Base-by-base conservation (phyloP, 345 rosid species). In the Pseudoturritis turrita region DNA sequence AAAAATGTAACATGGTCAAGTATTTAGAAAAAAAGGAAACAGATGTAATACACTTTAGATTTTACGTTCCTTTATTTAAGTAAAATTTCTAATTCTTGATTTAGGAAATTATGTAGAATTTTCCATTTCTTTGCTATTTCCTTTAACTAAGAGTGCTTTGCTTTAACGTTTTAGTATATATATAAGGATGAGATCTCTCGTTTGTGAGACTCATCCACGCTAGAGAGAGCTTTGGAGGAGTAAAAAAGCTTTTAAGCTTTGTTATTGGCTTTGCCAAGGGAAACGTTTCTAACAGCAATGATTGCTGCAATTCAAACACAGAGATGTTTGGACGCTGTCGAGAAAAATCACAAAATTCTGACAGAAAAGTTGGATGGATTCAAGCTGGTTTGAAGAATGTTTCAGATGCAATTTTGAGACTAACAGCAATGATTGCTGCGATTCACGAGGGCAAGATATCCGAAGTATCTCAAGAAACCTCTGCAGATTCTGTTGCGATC, bases 341-440 rank as follows among this genome's bases (percentile, higher is more conserved):
- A 62, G 23, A 28, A 62, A 28, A 44, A 29, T 19, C 54, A 63
- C 1, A 39, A 64, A 35, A 13, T 36, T 46, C 44, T 47, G 56
- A 13, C 45, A 9, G 45, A 47, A 64, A 64, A 47, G 69, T 19
- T 64, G 45, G 56, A 64, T 14, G 33, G 33, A 19, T 47, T 35
- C 57, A 46, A 64, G 44, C 44, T 47, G 44, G 21, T 47, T 14
- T 64, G 15, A 64, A 35, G 55, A 5, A n/a, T 33, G 57, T 47
- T 14, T 47, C 49, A 33, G 69, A 47, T 47, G 56, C 7, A 47
- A 64, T 64, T 31, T 5, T 21, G 69, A 47, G 33, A 44, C 69
- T 64, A 64, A 47, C 69, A 47, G 44, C 8, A 46, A 35, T 47
- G 69, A 56, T 64, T 33, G 57, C 69, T 64, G 69, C 57, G 14